phyloP scores from a whole-genome alignment of 2,329 filamentous ascomycete genomes.

The Proliferodiscus dingleyae region DNA sequence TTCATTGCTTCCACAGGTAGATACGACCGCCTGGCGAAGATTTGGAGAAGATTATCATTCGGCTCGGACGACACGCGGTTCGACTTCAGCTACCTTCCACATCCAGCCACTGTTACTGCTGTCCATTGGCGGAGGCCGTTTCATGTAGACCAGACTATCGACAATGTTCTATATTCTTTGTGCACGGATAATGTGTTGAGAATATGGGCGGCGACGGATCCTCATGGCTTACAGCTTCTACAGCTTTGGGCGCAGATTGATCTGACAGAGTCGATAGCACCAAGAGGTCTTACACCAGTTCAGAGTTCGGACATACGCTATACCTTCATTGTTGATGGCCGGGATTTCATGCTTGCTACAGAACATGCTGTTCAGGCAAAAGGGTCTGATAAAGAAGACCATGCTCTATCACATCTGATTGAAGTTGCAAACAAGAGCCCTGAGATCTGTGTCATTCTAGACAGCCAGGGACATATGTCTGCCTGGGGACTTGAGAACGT shows the following conservation, averaged over 20 bases:
- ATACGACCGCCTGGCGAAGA: conserved; percentile 80
- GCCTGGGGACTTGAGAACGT: conserved; percentile 91
- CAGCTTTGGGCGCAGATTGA: conserved; percentile 79
- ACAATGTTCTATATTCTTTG: conserved; percentile 87
- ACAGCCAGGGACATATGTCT: conserved; percentile 80
- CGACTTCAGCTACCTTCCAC: conserved; percentile 85
- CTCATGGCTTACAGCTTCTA: conserved; percentile 65
- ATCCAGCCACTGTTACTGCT: conserved; percentile 73
- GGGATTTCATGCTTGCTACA: conserved; percentile 72
- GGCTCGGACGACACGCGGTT: conserved; percentile 79
- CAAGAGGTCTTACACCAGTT: conserved; percentile 14
- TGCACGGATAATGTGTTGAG: conserved; percentile 76
- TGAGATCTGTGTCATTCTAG: conserved; percentile 81
- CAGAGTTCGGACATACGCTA: conserved; percentile 46
- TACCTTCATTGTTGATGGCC: conserved; percentile 77
- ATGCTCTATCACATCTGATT: conserved; percentile 77
- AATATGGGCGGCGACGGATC: conserved; percentile 77
- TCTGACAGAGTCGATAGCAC: conserved; percentile 63
- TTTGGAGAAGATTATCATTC: conserved; percentile 86
- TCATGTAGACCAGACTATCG: conserved; percentile 70
- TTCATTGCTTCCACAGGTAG: conserved; percentile 77
- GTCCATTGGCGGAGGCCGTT: conserved; percentile 81
- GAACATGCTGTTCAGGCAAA: conserved; percentile 66
- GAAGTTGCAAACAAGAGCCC: conserved; percentile 79
- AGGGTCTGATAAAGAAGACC: conserved; percentile 49